These are phyloP conservation scores for Amaranthus hypochondriacus DNA, from an alignment of 148 eudicot genomes.

Conservation along the genomic window DNA sequence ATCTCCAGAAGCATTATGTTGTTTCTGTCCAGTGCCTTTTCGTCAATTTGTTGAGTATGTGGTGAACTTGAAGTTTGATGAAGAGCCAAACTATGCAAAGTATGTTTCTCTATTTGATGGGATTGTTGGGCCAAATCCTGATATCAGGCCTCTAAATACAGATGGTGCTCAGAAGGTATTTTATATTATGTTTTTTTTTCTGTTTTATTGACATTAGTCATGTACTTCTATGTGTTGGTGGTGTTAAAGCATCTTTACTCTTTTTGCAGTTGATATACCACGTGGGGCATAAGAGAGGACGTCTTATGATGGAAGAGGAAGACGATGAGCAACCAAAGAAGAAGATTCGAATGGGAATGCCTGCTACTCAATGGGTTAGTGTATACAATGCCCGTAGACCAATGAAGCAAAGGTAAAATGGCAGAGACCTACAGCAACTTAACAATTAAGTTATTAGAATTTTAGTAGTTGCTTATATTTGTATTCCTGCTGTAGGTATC, in stretches of 20 bases:
- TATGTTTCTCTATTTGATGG: conserved; percentile 89
- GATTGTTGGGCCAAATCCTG: conserved; percentile 89
- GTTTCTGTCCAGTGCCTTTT: conserved; percentile 79
- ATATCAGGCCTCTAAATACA: conserved; percentile 85
- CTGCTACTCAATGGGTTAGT: conserved; percentile 97
- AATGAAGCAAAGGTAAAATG: conserved; percentile 80
- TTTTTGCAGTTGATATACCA: conserved; percentile 62
- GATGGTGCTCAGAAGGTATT: conserved; percentile 96
- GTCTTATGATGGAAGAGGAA: conserved; percentile 63
- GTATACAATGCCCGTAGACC: conserved; percentile 86
- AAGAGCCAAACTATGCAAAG: conserved; percentile 89
- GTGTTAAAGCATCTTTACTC: background rate
- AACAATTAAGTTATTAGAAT: background rate
- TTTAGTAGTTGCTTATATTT: conserved; percentile 5
- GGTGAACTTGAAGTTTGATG: conserved; percentile 90
- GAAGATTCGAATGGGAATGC: conserved; percentile 85
- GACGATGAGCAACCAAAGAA: conserved; percentile 91
- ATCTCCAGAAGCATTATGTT: conserved; percentile 77
- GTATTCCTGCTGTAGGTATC: conserved; percentile 52
- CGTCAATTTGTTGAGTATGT: conserved; percentile 73
- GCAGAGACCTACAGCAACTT: background rate
- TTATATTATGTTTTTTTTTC: background rate
- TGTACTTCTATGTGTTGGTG: background rate
- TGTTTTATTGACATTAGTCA: background rate
- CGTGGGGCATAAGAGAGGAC: conserved; percentile 94